Evolutionary conservation across 176 grass and related monocot species (phyloP).

Genomic region (Carex pumila): DNA sequence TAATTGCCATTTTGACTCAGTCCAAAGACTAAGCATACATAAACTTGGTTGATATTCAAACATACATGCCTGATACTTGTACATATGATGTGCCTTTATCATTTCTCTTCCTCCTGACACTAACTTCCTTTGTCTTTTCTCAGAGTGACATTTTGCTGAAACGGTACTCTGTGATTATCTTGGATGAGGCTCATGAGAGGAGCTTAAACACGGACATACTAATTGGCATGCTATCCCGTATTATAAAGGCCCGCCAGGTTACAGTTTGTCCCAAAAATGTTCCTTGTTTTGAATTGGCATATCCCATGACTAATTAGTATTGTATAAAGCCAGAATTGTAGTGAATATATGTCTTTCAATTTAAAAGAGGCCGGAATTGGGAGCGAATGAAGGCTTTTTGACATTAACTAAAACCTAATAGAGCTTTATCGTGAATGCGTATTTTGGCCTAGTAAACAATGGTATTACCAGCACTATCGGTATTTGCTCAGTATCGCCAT

Average conservation of each 20-base stretch:
- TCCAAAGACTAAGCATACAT: not conserved
- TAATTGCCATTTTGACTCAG: not conserved
- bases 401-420: not conserved
- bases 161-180: slow-evolving; percentile 80
- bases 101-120: slow-evolving; percentile 17
- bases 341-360: not conserved
- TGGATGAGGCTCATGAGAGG: slow-evolving; percentile 98
- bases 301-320: not conserved
- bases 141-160: slow-evolving; percentile 82
- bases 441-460: not conserved
- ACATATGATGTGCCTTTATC: not conserved
- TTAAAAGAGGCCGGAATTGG: not conserved
- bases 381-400: not conserved
- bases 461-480: not conserved
- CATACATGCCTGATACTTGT: too few species aligned
- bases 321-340: not conserved
- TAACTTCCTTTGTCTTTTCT: slow-evolving; percentile 9
- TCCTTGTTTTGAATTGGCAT: not conserved
- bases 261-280: slow-evolving; percentile 10
- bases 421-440: not conserved
- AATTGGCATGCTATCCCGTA: slow-evolving; percentile 92
- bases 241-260: slow-evolving; percentile 82
- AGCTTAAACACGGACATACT: slow-evolving; percentile 99
- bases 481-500: not conserved
- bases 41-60: not conserved